Percentiles rank a stretch among this genome's conserved stretches.
Conservation (phyloP, 2,329 filamentous ascomycete genomes). For the Trichoderma arundinaceum region DNA sequence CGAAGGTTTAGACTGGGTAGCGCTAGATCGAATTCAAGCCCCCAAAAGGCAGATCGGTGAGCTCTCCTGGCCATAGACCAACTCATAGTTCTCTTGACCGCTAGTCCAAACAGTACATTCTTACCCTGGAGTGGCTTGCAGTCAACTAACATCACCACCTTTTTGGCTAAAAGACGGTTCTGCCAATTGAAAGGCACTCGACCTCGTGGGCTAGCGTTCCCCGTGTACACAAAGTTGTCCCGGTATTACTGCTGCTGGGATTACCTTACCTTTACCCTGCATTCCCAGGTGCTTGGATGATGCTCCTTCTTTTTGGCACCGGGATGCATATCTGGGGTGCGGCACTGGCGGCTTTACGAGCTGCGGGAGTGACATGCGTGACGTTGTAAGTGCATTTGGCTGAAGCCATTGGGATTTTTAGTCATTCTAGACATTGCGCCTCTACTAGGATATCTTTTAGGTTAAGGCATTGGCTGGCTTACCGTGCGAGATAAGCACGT, state of each 20-base stretch:
- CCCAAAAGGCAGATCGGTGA: conserved; percentile 12
- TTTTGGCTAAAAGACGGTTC: conserved; percentile 17
- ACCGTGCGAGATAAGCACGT: conserved; percentile 9
- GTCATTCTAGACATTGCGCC: neutral
- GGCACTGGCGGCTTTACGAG: conserved; percentile 24
- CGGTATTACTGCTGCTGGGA: neutral
- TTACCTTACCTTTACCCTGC: conserved; percentile 14
- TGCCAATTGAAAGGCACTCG: conserved; percentile 1
- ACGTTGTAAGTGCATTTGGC: conserved; percentile 7
- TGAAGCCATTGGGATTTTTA: neutral
- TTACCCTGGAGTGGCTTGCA: conserved; percentile 25
- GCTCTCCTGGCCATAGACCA: conserved; percentile 12
- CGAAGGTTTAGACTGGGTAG: neutral
- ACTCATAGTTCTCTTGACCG: conserved; percentile 17
- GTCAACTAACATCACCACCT: conserved; percentile 1
- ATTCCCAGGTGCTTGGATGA: conserved; percentile 22
- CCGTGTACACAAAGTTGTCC: neutral
- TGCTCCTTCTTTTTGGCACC: neutral
- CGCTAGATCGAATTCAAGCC: conserved; percentile 1
- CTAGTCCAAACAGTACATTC: neutral
- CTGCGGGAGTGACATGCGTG: conserved; percentile 21
- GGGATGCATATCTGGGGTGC: conserved; percentile 25
- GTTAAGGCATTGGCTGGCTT: neutral
- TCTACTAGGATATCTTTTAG: neutral
- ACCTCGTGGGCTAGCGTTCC: neutral